Base-by-base conservation (phyloP, 192 early-diverging fungal genomes). In the Cetraspora pellucida region DNA sequence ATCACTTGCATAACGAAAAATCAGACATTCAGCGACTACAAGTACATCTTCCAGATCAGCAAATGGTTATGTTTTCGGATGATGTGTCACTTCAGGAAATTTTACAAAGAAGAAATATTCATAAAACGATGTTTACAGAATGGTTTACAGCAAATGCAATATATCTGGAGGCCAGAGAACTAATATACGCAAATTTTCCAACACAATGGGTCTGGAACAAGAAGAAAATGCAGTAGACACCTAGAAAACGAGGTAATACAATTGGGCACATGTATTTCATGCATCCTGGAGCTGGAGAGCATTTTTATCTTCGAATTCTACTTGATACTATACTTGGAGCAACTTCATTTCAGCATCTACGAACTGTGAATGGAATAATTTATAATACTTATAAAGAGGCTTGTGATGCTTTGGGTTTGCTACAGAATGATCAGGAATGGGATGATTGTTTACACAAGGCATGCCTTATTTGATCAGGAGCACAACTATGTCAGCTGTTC, bases 381-480 rank as follows among this genome's bases (percentile, higher is more conserved):
- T 60, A 81, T 28, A 13, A 43, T 17, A 75, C 72, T 9, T 82
- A 76, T 52, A 78, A 82, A 52, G 63, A 9, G 1, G 81, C 81
- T 6, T 81, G 81, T 57, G n/a, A 3, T 23, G 65, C 77, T 30
- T 72, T 52, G 50, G 81, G 81, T 7, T 72, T 81, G 1, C 63
- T 81, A 6, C 31, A 80, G 21, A 49, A 78, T 70, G 80, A 78
- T 59, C 8, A 13, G 2, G 77, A 82, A 46, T 81, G 74, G 74
- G 70, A 78, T 19, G 47, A 45, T 1, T 76, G 69, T 71, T 70
- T 78, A 27, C 23, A 28, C 23, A 70, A 82, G 27, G 72, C 81
- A 37, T 37, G 50, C 14, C 16, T 30, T 17, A 50, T 58, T n/a
- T 65, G 72, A 16, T 27, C 68, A 1, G 77, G 77, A 23, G 10